Percentiles rank a stretch among this genome's conserved stretches.
phyloP scores from a whole-genome alignment of 1,139 yeast species.

The Scheffersomyces titani region DNA sequence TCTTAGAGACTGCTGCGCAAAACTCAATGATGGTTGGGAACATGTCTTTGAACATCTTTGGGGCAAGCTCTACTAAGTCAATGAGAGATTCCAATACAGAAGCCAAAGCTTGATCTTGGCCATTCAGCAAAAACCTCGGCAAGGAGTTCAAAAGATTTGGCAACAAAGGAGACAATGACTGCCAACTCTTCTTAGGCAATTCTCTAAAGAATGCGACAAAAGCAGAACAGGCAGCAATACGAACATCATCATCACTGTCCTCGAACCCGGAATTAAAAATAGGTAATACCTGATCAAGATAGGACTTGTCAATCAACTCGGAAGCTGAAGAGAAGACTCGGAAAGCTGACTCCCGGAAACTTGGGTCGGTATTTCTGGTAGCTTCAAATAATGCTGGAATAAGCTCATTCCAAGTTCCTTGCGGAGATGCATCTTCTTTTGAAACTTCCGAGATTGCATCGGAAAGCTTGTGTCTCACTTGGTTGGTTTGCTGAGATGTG shows the following conservation, averaged over 20 bases:
- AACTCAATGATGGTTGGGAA: slow-evolving; percentile 84
- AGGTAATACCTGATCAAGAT: slow-evolving; percentile 60
- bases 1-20: slow-evolving; percentile 77
- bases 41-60: slow-evolving; percentile 90
- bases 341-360: slow-evolving; percentile 86
- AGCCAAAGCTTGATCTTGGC: slow-evolving; percentile 79
- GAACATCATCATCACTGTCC: slow-evolving; percentile 76
- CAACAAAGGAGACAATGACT: slow-evolving; percentile 68
- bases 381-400: slow-evolving; percentile 76
- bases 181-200: slow-evolving; percentile 79
- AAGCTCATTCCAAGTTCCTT: slow-evolving; percentile 73
- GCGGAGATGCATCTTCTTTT: slow-evolving; percentile 54
- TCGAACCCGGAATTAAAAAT: slow-evolving; percentile 78
- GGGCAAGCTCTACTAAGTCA: slow-evolving; percentile 90
- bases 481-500: slow-evolving; percentile 59
- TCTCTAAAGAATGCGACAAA: slow-evolving; percentile 87
- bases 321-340: slow-evolving; percentile 88
- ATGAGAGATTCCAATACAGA: slow-evolving; percentile 86
- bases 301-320: slow-evolving; percentile 62
- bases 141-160: slow-evolving; percentile 84
- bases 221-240: slow-evolving; percentile 90
- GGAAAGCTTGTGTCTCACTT: slow-evolving; percentile 86
- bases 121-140: slow-evolving; percentile 77
- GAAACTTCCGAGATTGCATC: slow-evolving; percentile 96
- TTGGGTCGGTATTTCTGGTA: slow-evolving; percentile 59